A percentile compares a stretch with the other conserved stretches of the same genome.
Conservation (phyloP, 1,139 yeast species). For the Zygosaccharomyces pseudobailii region DNA sequence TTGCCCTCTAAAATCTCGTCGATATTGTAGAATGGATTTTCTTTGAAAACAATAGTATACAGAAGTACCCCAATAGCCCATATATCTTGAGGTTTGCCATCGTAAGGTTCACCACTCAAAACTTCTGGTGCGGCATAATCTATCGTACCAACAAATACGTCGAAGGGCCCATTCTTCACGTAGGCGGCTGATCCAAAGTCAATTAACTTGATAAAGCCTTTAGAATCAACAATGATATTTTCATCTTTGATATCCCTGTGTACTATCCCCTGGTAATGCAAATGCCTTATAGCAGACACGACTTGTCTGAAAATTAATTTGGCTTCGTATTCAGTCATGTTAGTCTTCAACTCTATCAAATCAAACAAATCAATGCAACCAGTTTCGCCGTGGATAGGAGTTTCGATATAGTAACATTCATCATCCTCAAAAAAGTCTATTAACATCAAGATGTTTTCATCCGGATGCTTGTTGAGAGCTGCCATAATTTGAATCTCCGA, state of each 20-base stretch:
- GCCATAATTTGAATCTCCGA: slow-evolving; percentile 92
- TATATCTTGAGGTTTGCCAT: slow-evolving; percentile 90
- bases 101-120: slow-evolving; percentile 78
- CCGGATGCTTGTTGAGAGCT: slow-evolving; percentile 66
- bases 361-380: slow-evolving; percentile 93
- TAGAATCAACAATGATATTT: slow-evolving; percentile 78
- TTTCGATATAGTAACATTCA: slow-evolving; percentile 81
- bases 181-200: slow-evolving; percentile 97
- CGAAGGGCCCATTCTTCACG: slow-evolving; percentile 86
- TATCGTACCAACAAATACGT: slow-evolving; percentile 93
- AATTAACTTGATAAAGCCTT: slow-evolving; percentile 73
- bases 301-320: slow-evolving; percentile 74
- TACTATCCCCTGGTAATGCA: slow-evolving; percentile 81
- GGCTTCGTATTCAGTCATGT: slow-evolving; percentile 74
- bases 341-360: slow-evolving; percentile 74
- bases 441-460: slow-evolving; percentile 78
- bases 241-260: slow-evolving; percentile 96
- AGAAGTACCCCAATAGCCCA: slow-evolving; percentile 94
- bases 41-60: slow-evolving; percentile 87
- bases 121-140: slow-evolving; percentile 98
- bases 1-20: slow-evolving; percentile 94
- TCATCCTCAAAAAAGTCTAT: slow-evolving; percentile 91
- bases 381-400: slow-evolving; percentile 79
- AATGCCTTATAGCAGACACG: slow-evolving; percentile 68
- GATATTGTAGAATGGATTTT: slow-evolving; percentile 90